A percentile compares a stretch with the other conserved stretches of the same genome.
phyloP scores from a whole-genome alignment of 2,329 filamentous ascomycete genomes.

The Claviceps sp. region DNA sequence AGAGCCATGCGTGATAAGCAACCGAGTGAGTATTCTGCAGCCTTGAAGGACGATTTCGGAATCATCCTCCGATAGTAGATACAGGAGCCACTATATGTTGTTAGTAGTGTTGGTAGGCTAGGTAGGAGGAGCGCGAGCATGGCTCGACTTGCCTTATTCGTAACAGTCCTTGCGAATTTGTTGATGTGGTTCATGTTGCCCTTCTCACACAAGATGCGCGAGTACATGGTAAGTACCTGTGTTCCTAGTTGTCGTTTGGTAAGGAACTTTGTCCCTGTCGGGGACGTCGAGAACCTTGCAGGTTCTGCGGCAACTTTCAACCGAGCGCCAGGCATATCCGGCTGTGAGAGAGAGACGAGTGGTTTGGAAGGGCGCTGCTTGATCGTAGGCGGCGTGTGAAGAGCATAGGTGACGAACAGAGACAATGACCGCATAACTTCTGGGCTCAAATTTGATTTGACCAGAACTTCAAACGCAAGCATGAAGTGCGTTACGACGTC shows the following conservation, averaged over 20 bases:
- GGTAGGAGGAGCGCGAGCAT: background rate
- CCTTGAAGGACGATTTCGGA: slow-evolving; percentile 70
- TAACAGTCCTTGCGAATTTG: slow-evolving; percentile 88
- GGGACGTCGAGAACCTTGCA: slow-evolving; percentile 16
- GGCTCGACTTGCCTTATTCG: slow-evolving; percentile 58
- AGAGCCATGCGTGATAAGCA: slow-evolving; percentile 70
- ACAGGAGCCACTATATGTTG: slow-evolving; percentile 62
- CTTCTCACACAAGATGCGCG: slow-evolving; percentile 62
- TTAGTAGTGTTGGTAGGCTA: slow-evolving; percentile 7
- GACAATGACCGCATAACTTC: slow-evolving; percentile 79
- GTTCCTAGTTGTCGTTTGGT: slow-evolving; percentile 60
- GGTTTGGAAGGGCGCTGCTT: slow-evolving; percentile 38
- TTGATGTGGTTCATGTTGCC: slow-evolving; percentile 55
- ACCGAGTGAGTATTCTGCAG: slow-evolving; percentile 67
- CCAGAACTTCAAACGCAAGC: slow-evolving; percentile 62
- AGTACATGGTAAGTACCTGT: slow-evolving; percentile 64
- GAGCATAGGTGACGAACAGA: slow-evolving; percentile 83
- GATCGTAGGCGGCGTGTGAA: slow-evolving; percentile 47
- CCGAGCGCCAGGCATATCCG: slow-evolving; percentile 26
- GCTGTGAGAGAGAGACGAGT: slow-evolving; percentile 23
- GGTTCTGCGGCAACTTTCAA: slow-evolving; percentile 25
- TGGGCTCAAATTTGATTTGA: slow-evolving; percentile 68
- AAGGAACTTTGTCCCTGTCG: slow-evolving; percentile 23
- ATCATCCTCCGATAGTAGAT: slow-evolving; percentile 78
- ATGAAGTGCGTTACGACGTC: slow-evolving; percentile 67